Conservation (phyloP, 148 eudicot species). For the Salicornia ramosissima region DNA sequence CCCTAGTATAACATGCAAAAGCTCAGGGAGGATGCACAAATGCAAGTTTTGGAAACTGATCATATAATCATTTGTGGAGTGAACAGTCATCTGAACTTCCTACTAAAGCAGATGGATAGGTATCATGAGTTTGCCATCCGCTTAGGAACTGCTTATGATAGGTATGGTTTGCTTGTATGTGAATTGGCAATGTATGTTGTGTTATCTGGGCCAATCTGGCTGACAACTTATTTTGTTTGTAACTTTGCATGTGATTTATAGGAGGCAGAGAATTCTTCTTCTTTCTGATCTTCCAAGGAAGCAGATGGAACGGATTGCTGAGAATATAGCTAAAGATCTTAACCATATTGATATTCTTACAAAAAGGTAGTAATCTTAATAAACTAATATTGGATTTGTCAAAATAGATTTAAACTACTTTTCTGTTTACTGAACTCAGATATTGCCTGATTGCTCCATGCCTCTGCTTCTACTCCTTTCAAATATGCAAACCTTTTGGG, state of each 20-base stretch:
- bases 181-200: neutral
- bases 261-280: conserved; percentile 90
- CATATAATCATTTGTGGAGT: conserved; percentile 95
- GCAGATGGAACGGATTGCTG: conserved; percentile 78
- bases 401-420: neutral
- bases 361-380: conserved; percentile 51
- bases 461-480: neutral
- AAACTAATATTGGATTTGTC: neutral
- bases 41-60: conserved; percentile 90
- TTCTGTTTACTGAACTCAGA: neutral
- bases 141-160: conserved; percentile 78
- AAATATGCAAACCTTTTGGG: neutral
- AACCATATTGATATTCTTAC: conserved; percentile 73
- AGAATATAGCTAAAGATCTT: conserved; percentile 75
- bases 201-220: neutral
- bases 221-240: conserved; percentile 9
- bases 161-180: conserved; percentile 44
- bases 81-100: conserved; percentile 73
- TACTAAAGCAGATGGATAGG: conserved; percentile 82
- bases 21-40: conserved; percentile 92
- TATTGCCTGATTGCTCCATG: neutral
- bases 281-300: conserved; percentile 88
- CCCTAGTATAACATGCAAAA: conserved; percentile 88
- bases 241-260: conserved; percentile 27
- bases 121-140: conserved; percentile 89